phyloP scores from a whole-genome alignment of 768 basidiomycete genomes.

The Suillus sp. region DNA sequence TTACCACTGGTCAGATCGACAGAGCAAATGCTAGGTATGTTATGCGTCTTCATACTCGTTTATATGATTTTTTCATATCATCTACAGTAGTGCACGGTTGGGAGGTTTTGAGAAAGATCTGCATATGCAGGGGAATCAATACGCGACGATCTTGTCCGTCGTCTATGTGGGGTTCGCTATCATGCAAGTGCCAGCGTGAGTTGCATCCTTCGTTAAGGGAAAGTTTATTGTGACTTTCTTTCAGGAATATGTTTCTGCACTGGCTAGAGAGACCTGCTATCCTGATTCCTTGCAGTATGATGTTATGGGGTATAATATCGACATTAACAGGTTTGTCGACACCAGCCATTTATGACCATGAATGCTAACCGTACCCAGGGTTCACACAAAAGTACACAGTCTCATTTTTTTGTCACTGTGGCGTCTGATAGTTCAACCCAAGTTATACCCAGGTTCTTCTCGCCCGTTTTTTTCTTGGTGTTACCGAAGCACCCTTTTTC shows the following conservation, averaged over 20 bases:
- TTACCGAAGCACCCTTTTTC: conserved; percentile 64
- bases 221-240: too few relatives aligned
- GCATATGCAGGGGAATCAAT: conserved; percentile 56
- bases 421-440: conserved; percentile 26
- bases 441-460: conserved; percentile 60
- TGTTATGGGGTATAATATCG: conserved; percentile 63
- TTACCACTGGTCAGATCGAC: conserved; percentile 2
- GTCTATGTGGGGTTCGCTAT: conserved; percentile 67
- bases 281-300: conserved; percentile 63
- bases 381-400: conserved; percentile 32
- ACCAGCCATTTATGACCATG: conserved; percentile 1
- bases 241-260: too few relatives aligned
- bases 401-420: neutral
- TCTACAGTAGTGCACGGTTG: conserved; percentile 48
- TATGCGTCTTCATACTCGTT: neutral
- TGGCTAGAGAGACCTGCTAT: too few relatives aligned
- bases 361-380: conserved; percentile 32
- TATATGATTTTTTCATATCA: neutral
- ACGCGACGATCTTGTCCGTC: conserved; percentile 63
- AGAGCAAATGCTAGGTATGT: conserved; percentile 3
- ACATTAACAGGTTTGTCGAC: conserved; percentile 45
- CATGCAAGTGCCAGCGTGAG: too few relatives aligned
- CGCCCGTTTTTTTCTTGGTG: conserved; percentile 77
- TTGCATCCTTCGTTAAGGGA: too few relatives aligned
- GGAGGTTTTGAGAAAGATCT: conserved; percentile 67